Conservation (phyloP, 202 grass and related monocot species). For the Saccharum hybrid region DNA sequence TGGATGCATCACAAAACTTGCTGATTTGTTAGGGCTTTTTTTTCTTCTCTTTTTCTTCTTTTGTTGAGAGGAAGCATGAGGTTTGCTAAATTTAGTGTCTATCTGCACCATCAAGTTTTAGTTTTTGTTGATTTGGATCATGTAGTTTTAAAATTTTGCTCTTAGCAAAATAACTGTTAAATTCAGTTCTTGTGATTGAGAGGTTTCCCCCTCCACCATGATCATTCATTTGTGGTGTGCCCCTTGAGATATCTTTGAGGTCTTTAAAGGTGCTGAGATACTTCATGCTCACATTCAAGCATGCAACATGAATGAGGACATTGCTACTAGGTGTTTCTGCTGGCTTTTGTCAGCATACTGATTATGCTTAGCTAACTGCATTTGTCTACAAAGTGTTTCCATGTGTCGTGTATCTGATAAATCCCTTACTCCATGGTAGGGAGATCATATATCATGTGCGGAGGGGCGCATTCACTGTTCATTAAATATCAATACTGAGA, state of each 20-base stretch:
- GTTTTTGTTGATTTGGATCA: slow-evolving; percentile 25
- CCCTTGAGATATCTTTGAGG: slow-evolving; percentile 5
- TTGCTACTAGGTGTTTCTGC: slow-evolving; percentile 12
- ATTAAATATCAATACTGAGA: slow-evolving; percentile 95
- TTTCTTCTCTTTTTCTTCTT: not conserved
- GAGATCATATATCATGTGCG: slow-evolving; percentile 72
- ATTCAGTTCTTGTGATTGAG: not conserved
- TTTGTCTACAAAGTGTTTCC: slow-evolving; percentile 11
- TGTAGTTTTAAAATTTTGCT: not conserved
- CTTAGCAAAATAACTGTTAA: not conserved
- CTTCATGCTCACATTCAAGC: not conserved
- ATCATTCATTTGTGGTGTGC: not conserved
- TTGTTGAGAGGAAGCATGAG: slow-evolving; percentile 16
- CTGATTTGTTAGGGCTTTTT: slow-evolving; percentile 2
- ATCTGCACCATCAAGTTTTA: slow-evolving; percentile 6
- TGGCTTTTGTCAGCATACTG: not conserved
- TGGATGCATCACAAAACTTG: not conserved
- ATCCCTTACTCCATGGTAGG: slow-evolving; percentile 52
- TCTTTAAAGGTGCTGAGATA: slow-evolving; percentile 2
- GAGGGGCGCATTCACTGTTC: slow-evolving; percentile 83
- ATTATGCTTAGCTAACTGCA: slow-evolving; percentile 4
- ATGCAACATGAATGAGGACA: not conserved
- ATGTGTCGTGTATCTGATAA: slow-evolving; percentile 25
- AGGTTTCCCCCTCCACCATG: no score
- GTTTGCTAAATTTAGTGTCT: slow-evolving; percentile 20